Evolutionary conservation across 352 stramenopile species (phyloP).

Genomic region (Globisporangium recalcitrans): DNA sequence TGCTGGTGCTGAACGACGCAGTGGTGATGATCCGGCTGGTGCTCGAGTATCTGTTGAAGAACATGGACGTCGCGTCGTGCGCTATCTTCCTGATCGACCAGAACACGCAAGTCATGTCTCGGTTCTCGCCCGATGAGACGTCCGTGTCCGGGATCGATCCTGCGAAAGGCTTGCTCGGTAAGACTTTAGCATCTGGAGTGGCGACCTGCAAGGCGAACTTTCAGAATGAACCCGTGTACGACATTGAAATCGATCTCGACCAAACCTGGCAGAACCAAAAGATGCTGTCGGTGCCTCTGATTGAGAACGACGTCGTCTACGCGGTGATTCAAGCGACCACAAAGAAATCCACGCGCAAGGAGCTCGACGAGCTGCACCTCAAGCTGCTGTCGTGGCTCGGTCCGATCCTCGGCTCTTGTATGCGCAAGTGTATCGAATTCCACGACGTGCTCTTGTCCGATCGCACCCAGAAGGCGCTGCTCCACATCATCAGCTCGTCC

Average conservation of each 20-base stretch:
- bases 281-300: conserved; percentile 64
- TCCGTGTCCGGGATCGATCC: conserved; percentile 49
- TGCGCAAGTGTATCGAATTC: conserved; percentile 85
- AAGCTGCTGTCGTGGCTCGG: conserved; percentile 77
- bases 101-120: conserved; percentile 72
- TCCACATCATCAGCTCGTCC: conserved; percentile 83
- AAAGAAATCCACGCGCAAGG: conserved; percentile 24
- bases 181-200: conserved; percentile 29
- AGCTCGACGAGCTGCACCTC: conserved; percentile 62
- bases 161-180: conserved; percentile 48
- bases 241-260: conserved; percentile 60
- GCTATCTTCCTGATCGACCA: conserved; percentile 75
- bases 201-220: conserved; percentile 43
- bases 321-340: conserved; percentile 70
- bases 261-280: conserved; percentile 58
- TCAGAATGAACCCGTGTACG: conserved; percentile 37
- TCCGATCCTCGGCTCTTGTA: conserved; percentile 74
- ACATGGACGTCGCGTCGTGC: conserved; percentile 42
- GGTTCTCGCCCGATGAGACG: conserved; percentile 43
- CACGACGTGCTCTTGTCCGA: conserved; percentile 80
- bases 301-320: conserved; percentile 73
- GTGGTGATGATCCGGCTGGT: conserved; percentile 70
- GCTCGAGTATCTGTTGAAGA: conserved; percentile 56
- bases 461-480: conserved; percentile 75
- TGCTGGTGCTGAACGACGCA: conserved; percentile 66